phyloP scores from a whole-genome alignment of 2,329 filamentous ascomycete species.

The Arthroderma sp. region DNA sequence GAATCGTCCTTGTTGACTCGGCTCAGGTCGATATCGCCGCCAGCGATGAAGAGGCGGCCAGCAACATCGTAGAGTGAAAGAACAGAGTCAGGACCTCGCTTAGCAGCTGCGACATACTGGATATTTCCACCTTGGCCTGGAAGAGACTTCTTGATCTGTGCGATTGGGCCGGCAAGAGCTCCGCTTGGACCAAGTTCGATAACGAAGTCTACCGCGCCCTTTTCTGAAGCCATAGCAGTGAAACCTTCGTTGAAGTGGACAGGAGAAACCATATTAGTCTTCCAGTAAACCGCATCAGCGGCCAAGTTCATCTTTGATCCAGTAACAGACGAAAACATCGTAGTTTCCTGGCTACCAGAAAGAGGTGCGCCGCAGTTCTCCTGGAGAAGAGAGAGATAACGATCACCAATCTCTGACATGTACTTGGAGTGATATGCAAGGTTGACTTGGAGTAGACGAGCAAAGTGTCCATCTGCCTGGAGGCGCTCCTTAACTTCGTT shows the following conservation, averaged over 20 bases:
- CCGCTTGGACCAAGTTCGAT: conserved; percentile 10
- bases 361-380: background rate
- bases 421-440: conserved; percentile 7
- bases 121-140: background rate
- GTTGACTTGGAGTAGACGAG: conserved; percentile 5
- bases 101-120: conserved; percentile 3
- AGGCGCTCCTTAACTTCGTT: background rate
- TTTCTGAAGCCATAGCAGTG: background rate
- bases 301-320: background rate
- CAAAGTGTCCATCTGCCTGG: conserved; percentile 2
- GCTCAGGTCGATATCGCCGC: conserved; percentile 3
- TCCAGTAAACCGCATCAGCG: background rate
- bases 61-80: background rate
- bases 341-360: background rate
- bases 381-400: background rate
- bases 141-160: conserved; percentile 4
- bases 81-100: conserved; percentile 5
- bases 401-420: background rate
- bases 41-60: conserved; percentile 5
- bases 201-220: background rate
- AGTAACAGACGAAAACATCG: background rate
- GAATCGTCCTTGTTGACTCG: conserved; percentile 1
- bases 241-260: background rate
- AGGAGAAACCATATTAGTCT: background rate
- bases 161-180: conserved; percentile 8